These are phyloP conservation scores for Colletotrichum spaethianum DNA, from an alignment of 2,329 filamentous ascomycete genomes.

Conservation along the genomic window DNA sequence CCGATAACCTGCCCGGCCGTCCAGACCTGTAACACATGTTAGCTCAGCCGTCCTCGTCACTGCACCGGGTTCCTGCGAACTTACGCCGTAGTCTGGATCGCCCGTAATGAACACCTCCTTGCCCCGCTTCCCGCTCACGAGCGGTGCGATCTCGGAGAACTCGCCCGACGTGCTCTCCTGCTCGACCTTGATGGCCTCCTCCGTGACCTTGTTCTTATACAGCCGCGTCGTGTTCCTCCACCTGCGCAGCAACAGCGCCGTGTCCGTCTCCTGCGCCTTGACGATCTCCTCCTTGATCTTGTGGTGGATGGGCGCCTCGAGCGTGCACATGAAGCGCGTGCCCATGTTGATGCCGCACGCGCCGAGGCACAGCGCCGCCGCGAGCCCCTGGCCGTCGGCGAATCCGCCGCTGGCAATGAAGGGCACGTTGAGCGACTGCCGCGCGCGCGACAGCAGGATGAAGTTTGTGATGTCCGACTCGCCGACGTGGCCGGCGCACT, in stretches of 20 bases:
- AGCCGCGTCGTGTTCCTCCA: constrained; percentile 95
- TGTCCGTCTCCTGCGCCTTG: constrained; percentile 89
- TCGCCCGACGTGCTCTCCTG: constrained; percentile 85
- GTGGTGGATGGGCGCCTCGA: constrained; percentile 91
- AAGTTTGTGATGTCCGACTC: constrained; percentile 92
- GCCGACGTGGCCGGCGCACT: constrained; percentile 92
- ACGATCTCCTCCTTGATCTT: constrained; percentile 97
- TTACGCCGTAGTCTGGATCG: constrained; percentile 89
- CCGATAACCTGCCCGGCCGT: constrained; percentile 97
- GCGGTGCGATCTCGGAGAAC: constrained; percentile 89
- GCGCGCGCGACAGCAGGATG: constrained; percentile 86
- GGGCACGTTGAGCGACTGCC: constrained; percentile 86
- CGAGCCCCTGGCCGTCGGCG: constrained; percentile 92
- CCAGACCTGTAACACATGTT: constrained; percentile 77
- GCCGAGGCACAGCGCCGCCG: constrained; percentile 89
- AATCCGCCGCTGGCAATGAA: constrained; percentile 98
- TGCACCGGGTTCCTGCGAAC: constrained; percentile 51
- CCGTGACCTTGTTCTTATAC: constrained; percentile 91
- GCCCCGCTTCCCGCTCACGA: constrained; percentile 91
- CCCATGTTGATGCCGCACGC: constrained; percentile 99
- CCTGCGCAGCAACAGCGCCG: constrained; percentile 85
- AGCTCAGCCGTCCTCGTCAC: constrained; percentile 15
- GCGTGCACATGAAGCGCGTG: constrained; percentile 96
- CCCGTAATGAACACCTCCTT: constrained; percentile 93
- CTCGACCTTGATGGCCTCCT: constrained; percentile 87